Evolutionary conservation across 1,284 basidiomycete species (phyloP).

Genomic region (Rhodotorula sp.): DNA sequence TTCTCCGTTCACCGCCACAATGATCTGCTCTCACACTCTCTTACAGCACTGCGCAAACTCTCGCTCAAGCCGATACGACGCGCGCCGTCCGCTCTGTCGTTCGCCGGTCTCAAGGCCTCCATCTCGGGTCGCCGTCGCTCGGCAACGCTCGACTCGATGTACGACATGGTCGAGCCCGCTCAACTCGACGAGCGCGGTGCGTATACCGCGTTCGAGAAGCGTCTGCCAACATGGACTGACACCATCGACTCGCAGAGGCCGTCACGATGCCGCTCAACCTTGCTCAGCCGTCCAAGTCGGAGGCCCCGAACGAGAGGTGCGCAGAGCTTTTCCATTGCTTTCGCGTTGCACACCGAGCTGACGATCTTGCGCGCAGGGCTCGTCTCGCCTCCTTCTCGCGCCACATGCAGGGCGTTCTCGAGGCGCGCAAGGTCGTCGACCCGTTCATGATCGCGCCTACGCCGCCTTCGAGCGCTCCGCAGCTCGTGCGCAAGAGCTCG

Average conservation of each 20-base stretch:
- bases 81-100: slow-evolving; percentile 13
- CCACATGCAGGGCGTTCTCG: slow-evolving; percentile 23
- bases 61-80: slow-evolving; percentile 13
- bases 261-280: slow-evolving; percentile 5
- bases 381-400: slow-evolving; percentile 21
- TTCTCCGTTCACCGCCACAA: neutral
- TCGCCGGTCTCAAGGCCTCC: slow-evolving; percentile 19
- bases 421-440: slow-evolving; percentile 11
- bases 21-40: neutral
- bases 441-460: neutral
- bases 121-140: neutral
- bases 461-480: neutral
- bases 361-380: neutral
- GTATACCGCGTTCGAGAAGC: neutral
- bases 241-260: neutral
- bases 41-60: slow-evolving; percentile 25
- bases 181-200: neutral
- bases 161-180: slow-evolving; percentile 18
- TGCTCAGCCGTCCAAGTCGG: neutral
- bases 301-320: neutral
- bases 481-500: neutral
- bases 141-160: slow-evolving; percentile 9
- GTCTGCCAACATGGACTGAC: neutral
- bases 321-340: neutral
- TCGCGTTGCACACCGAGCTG: neutral